Evolutionary conservation across 768 basidiomycete genomes (phyloP), one percentile per base, ranked within the genome.

Genomic region (Lactifluus hygrophoroides): DNA sequence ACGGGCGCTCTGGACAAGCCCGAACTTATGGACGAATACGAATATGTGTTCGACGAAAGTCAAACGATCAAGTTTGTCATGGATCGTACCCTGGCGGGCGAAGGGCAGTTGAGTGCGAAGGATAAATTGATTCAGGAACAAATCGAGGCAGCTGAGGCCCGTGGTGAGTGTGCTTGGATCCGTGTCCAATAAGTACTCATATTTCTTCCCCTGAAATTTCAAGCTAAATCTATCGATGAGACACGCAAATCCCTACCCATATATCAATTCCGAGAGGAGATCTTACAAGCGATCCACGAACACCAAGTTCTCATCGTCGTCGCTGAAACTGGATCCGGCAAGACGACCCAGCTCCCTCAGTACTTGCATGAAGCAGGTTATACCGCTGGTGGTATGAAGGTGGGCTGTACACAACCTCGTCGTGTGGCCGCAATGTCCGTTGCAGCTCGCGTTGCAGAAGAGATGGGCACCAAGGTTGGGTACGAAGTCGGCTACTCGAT

Each of bases 401-500:
- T 99, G 30, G 93, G 92, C 0, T 99, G 96, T 67, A 99, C 96
- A 0, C 96, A 99, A 71, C 96, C 96, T 32, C 90, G 96, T 66
- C 90, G 96, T 59, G 96, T 99, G 19, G 96, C 96, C 6, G 96
- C 96, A 37, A 99, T 99, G 96, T 94, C 90, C 44, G 96, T 99
- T 52, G 96, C 96, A 4, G 94, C 95, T 16, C 95, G 96, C 75
- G 96, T 99, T 16, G 95, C 96, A 0, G 96, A 98, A 61, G 96
- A 99, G 74, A 94, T 98, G 87, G 96, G 94, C 8, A 89, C 86
- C 3, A 89, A 97, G 71, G 86, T 99, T 40, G 96, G 96, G 10
- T 90, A 94, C 66, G 95, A 98, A 74, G 96, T 99, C 50, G 96
- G 96, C n/a, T 99, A 99, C 72, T 95, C 94, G 34, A 99, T 99